Percentiles rank a stretch among this genome's conserved stretches.
phyloP scores from a whole-genome alignment of 2,329 filamentous ascomycete species.

The Cladophialophora yegresii region DNA sequence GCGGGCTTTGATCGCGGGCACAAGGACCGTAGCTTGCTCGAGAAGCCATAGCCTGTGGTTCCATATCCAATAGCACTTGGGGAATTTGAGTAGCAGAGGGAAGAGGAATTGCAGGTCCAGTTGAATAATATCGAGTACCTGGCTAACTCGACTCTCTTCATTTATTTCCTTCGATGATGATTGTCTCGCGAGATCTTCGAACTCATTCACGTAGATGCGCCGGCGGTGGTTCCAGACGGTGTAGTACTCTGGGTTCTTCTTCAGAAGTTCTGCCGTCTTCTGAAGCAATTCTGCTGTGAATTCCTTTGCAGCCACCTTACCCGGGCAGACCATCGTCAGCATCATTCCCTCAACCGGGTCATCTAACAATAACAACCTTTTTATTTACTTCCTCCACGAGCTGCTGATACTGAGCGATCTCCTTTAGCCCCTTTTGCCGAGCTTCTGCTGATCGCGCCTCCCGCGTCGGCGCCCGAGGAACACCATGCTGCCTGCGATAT shows the following conservation, averaged over 20 bases:
- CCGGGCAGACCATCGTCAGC: conserved; percentile 19
- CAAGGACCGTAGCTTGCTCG: conserved; percentile 65
- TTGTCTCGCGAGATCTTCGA: conserved; percentile 31
- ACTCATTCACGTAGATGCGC: conserved; percentile 50
- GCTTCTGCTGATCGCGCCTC: conserved; percentile 68
- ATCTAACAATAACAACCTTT: conserved; percentile 54
- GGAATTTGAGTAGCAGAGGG: conserved; percentile 77
- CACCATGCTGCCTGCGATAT: conserved; percentile 68
- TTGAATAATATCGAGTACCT: conserved; percentile 59
- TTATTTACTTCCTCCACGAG: conserved; percentile 68
- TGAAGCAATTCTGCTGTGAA: conserved; percentile 49
- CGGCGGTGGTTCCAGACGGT: conserved; percentile 62
- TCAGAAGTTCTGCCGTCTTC: conserved; percentile 48
- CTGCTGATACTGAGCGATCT: conserved; percentile 73
- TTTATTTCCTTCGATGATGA: conserved; percentile 35
- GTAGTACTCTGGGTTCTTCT: conserved; percentile 53
- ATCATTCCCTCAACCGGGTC: neutral
- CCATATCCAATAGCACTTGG: conserved; percentile 99
- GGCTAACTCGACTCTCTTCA: conserved; percentile 39
- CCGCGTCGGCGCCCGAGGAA: conserved; percentile 66
- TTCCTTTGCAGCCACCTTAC: conserved; percentile 44
- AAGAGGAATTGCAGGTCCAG: conserved; percentile 80
- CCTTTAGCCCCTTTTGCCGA: conserved; percentile 68
- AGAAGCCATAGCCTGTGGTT: conserved; percentile 89
- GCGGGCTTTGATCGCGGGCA: conserved; percentile 60